phyloP scores from a whole-genome alignment of 768 basidiomycete species.

The Lactarius akahatsu region DNA sequence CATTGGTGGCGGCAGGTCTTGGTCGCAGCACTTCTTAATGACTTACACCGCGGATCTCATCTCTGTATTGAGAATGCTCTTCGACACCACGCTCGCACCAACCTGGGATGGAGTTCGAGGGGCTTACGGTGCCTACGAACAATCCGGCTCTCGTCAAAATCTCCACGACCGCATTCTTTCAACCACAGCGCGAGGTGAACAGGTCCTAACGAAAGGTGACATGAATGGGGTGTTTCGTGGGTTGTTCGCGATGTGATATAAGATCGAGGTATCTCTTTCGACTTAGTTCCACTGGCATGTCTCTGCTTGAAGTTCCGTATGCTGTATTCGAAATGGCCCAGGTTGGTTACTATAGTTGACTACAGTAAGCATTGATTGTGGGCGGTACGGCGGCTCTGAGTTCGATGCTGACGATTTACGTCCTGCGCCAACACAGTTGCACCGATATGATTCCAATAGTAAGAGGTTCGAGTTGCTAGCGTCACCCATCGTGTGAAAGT shows the following conservation, averaged over 20 bases:
- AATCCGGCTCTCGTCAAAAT: background rate
- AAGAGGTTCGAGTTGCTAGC: too few species aligned
- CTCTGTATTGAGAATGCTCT: background rate
- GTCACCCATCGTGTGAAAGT: too few species aligned
- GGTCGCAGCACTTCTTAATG: background rate
- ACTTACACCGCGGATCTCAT: background rate
- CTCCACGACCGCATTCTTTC: background rate
- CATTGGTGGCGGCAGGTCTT: background rate
- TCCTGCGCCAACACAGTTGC: too few species aligned
- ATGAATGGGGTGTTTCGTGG: background rate
- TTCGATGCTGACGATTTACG: too few species aligned
- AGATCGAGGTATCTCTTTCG: background rate
- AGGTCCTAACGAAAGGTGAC: background rate
- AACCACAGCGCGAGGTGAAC: background rate
- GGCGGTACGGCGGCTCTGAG: too few species aligned
- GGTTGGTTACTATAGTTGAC: too few species aligned
- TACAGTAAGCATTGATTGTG: too few species aligned
- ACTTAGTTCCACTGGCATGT: background rate
- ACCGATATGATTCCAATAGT: too few species aligned
- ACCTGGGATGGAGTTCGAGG: background rate
- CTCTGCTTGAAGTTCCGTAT: background rate
- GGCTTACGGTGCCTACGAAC: background rate
- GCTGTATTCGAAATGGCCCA: too few species aligned
- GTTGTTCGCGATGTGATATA: background rate
- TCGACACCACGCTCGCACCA: background rate